Evolutionary conservation across 805 yeast genomes (phyloP), one percentile per base, ranked within the genome.

Genomic region (Saccharomycopsis lassenensis): DNA sequence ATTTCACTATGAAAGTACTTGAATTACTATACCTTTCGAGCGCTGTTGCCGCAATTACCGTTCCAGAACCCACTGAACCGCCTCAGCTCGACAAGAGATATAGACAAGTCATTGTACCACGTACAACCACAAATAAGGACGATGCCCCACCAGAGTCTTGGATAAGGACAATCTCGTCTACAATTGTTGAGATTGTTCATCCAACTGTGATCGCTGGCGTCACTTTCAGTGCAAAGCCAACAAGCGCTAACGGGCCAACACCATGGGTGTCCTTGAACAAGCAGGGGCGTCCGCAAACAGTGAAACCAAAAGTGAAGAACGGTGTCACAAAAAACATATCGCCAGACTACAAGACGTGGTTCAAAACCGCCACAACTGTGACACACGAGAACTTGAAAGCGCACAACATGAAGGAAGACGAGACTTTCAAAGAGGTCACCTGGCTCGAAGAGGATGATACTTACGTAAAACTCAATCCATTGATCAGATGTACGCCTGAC

Each of bases 401-500:
- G 1, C 84, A 79, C 45, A 79, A 80, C 51, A 67, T 81, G 77
- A 71, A 62, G 16, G 75, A 72, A 1, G 77, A 64, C 45, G 79
- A 75, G 19, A 50, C 59, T 1, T 70, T 67, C 48, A 68, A 62
- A 38, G 84, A 84, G 46, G 74, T 70, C 29, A 50, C 56, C 15
- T 67, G 53, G 48, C 52, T 69, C 16, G 76, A 71, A 4, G 94
- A 84, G 55, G 93, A 82, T 54, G 65, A 67, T n/a, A 73, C 82
- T 0, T 78, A 82, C 49, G 77, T 74, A 19, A 59, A 67, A 14
- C 62, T 85, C 52, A 81, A 77, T 51, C 95, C 95, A 0, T 55
- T 85, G 33, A 68, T 83, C 50, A 68, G 95, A 58, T 85, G 95
- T 59, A 81, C 86, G 3, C 95, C 95, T 2, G 78, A 78, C 36